Conservation (phyloP, 257 asterid genomes). For the Jasminum sambac region DNA sequence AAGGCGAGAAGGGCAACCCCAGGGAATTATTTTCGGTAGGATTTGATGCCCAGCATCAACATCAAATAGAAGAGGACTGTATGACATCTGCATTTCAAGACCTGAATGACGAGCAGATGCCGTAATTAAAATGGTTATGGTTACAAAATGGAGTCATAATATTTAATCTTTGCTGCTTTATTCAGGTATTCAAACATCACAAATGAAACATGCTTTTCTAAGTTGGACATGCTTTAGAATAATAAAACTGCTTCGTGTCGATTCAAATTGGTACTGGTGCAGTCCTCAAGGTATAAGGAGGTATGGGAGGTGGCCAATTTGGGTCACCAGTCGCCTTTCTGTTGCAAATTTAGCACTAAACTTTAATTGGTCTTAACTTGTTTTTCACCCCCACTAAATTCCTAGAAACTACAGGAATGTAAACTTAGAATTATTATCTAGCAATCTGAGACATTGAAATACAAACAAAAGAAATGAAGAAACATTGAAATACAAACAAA, state of each 20-base stretch:
- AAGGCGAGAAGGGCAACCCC: constrained; percentile 65
- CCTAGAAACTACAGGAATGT: not conserved
- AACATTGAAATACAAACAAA: not conserved
- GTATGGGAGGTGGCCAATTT: too few species aligned
- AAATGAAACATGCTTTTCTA: not conserved
- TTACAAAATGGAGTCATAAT: constrained; percentile 15
- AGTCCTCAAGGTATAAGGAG: not conserved
- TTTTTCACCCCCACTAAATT: not conserved
- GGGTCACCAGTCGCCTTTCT: too few species aligned
- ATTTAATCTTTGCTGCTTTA: not conserved
- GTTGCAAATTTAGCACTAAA: too few species aligned
- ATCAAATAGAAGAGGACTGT: constrained; percentile 68
- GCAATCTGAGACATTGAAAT: not conserved
- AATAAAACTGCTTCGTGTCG: not conserved
- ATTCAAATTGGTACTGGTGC: not conserved
- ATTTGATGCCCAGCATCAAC: constrained; percentile 78
- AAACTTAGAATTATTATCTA: not conserved
- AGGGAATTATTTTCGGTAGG: constrained; percentile 64
- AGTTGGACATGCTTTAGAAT: not conserved
- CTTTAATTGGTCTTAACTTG: not conserved
- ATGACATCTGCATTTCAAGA: constrained; percentile 33
- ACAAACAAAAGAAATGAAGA: not conserved
- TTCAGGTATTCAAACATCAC: constrained; percentile 1
- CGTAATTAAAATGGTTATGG: not conserved
- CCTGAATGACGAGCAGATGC: constrained; percentile 42